Evolutionary conservation across 202 grass and related monocot species (phyloP), one percentile per base, ranked within the genome.

Genomic region (Musa balbisiana): DNA sequence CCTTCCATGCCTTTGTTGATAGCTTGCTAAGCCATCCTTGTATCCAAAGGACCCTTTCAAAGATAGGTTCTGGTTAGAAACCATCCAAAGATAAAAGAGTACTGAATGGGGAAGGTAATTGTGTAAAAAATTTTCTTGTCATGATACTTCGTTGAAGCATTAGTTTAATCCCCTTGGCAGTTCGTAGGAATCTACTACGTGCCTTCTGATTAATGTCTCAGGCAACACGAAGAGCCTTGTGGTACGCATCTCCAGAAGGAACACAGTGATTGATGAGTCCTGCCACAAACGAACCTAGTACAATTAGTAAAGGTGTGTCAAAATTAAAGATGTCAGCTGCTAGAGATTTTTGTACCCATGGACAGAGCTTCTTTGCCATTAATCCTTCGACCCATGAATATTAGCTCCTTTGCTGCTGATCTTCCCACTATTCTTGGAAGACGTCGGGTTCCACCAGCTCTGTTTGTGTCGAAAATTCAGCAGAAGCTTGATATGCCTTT

Each of bases 351-450:
- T 12, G 24, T 84, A 90, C 91, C 89, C 52, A 90, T 82, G 43
- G 82, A 90, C 71, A 85, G 54, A 80, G 91, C 91, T 87, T 99
- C 82, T 73, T 17, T 79, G 19, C 83, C 85, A 90, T 92, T 85
- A 74, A 99, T 88, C 80, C 85, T 87, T 73, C 87, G 89, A 2
- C 85, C 91, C 50, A 85, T 99, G 84, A 94, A 88, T 92, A 94
- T 92, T 54, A 94, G 80, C 62, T 99, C 95, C 79, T 94, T 99
- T 64, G 95, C 91, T 79, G 79, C 83, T 54, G 87, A 82, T 62
- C 69, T 92, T 78, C 94, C 94, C 76, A 94, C 85, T 73, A 98
- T 86, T 78, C 94, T 89, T 73, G 94, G 91, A 85, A 98, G 87
- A 52, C 87, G 88, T n/a, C 92, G 88, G 15, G 91, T 98, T 14